Evolutionary conservation across 345 rosid species (phyloP).

Genomic region (Laguncularia racemosa): DNA sequence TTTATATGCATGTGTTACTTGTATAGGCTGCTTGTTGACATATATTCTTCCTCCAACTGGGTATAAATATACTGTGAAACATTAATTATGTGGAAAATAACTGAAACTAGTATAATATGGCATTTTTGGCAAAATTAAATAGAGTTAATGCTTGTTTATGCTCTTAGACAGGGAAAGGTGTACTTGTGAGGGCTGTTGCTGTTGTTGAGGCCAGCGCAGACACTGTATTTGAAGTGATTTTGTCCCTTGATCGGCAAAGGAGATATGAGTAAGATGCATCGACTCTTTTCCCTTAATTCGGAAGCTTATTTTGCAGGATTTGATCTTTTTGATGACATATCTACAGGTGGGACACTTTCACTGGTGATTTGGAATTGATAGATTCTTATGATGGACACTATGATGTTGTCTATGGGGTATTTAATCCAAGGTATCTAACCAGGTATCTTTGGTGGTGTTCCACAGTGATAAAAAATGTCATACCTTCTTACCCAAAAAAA

Average conservation of each 20-base stretch:
- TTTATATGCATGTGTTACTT: too few species aligned
- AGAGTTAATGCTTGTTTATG: neutral
- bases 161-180: conserved; percentile 62
- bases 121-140: neutral
- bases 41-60: too few species aligned
- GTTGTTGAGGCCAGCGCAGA: conserved; percentile 86
- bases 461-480: neutral
- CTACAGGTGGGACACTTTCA: conserved; percentile 94
- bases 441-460: conserved; percentile 37
- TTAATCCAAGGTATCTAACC: conserved; percentile 73
- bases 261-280: conserved; percentile 80
- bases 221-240: conserved; percentile 72
- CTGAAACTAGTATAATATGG: too few species aligned
- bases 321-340: conserved; percentile 20
- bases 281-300: conserved; percentile 7
- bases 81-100: too few species aligned
- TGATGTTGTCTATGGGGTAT: conserved; percentile 79
- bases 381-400: conserved; percentile 89
- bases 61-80: too few species aligned
- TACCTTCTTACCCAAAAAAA: neutral
- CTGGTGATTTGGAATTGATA: conserved; percentile 78
- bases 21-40: too few species aligned
- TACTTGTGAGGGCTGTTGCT: conserved; percentile 82
- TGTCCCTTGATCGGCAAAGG: conserved; percentile 57
- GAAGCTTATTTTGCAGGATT: conserved; percentile 10